These are phyloP conservation scores for Tuber umbilicatum DNA, from an alignment of 495 filamentous ascomycete species.

Conservation along the genomic window DNA sequence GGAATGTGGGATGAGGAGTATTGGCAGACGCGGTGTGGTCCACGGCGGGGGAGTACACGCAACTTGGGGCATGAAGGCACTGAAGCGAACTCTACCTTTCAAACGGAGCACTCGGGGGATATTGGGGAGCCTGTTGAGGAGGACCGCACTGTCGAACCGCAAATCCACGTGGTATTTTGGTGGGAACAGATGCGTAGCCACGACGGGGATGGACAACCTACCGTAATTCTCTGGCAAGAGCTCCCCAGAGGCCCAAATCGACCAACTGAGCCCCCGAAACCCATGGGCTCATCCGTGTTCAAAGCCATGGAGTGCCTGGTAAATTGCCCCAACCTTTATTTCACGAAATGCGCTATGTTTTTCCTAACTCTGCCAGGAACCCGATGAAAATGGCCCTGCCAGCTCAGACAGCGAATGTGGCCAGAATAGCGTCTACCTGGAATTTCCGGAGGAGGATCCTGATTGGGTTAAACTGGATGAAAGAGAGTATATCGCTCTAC, in stretches of 20 bases:
- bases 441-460: neutral
- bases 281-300: neutral
- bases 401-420: neutral
- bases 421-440: neutral
- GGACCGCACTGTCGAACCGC: neutral
- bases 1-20: neutral
- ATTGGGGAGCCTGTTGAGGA: neutral
- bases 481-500: neutral
- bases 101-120: neutral
- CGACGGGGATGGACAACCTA: neutral
- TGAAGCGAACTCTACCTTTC: neutral
- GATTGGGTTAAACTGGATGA: neutral
- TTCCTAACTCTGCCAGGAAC: neutral
- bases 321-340: neutral
- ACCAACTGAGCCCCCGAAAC: neutral
- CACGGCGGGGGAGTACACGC: neutral
- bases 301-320: neutral
- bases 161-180: neutral
- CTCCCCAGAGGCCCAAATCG: neutral
- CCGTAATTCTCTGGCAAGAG: neutral
- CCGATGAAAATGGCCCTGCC: neutral
- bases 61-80: neutral
- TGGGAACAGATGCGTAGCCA: neutral
- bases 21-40: neutral
- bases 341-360: neutral